Evolutionary conservation across 495 filamentous ascomycete genomes (phyloP), one percentile per base, ranked within the genome.

Genomic region (Penicillium psychrofluorescens): DNA sequence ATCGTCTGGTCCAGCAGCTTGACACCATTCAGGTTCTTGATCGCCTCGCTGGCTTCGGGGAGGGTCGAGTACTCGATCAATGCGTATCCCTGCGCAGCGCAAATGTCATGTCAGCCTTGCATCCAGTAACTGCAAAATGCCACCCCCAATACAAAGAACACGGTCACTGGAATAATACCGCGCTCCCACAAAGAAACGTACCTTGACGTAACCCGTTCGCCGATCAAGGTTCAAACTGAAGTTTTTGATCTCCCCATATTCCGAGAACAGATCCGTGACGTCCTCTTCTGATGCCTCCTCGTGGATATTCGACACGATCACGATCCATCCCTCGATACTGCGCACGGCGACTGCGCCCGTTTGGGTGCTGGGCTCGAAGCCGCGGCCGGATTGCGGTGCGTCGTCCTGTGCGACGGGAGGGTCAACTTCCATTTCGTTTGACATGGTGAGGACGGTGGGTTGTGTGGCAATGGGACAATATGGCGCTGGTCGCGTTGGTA

Each of bases 251-350:
- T 95, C 89, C 47, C 94, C 94, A 60, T 82, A 95, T 55, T 99
- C 94, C 40, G 85, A 88, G 66, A 99, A 99, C 53, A 86, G 75
- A 60, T 99, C 94, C 42, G 85, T 89, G 28, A 99, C 66, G 49
- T 95, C 89, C 67, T 99, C 94, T 70, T 99, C 94, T 55, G 83
- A 88, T 12, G 94, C 88, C 67, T 99, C 94, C 62, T 97, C 94
- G 64, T 99, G 92, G 34, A 97, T 88, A 63, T 97, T 96, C 13
- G 90, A 95, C 47, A 84, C 90, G 45, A 96, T 84, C 50, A 99
- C 76, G 66, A 99, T 97, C 94, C 94, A 99, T 51, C 94, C 94
- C 64, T 99, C 94, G 62, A 99, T 96, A 49, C 88, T 95, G 63
- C 94, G 88, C 41, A 99, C 94, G 11, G 91, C 94, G 6, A 86